These are phyloP conservation scores for Phytophthora gonapodyides DNA, from an alignment of 352 stramenopile species.

Conservation along the genomic window DNA sequence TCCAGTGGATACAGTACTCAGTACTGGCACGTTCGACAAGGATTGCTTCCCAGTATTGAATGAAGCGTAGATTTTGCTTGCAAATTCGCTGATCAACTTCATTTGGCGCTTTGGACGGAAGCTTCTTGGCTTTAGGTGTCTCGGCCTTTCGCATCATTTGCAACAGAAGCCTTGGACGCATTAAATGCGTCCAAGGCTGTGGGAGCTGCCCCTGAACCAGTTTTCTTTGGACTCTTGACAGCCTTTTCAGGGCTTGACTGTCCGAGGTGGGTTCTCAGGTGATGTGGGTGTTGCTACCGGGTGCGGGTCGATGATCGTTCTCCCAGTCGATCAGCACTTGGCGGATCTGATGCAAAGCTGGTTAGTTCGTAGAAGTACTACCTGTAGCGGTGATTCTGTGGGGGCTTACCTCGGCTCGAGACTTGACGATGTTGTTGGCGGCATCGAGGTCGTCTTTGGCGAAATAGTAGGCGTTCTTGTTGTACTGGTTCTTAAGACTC, in stretches of 20 bases:
- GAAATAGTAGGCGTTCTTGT: conserved; percentile 90
- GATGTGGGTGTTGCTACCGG: neutral
- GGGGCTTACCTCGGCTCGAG: conserved; percentile 55
- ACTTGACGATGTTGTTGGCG: conserved; percentile 82
- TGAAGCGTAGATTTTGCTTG: conserved; percentile 8
- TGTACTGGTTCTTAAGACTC: conserved; percentile 89
- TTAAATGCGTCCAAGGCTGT: too few relatives aligned
- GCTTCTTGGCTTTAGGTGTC: conserved; percentile 25
- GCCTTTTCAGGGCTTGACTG: conserved; percentile 34
- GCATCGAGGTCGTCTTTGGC: conserved; percentile 90
- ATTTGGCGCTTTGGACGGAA: conserved; percentile 11
- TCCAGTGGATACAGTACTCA: too few relatives aligned
- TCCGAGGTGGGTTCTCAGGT: neutral
- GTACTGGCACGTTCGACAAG: conserved; percentile 1
- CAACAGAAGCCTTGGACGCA: conserved; percentile 12
- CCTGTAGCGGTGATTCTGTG: neutral
- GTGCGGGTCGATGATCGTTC: conserved; percentile 45
- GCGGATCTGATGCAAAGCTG: conserved; percentile 45
- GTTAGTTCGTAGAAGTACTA: neutral
- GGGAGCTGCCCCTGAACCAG: conserved; percentile 5
- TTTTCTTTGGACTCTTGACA: conserved; percentile 25
- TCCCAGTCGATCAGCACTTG: conserved; percentile 74
- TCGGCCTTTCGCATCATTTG: conserved; percentile 11
- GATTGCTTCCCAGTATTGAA: conserved; percentile 17
- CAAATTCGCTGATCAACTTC: conserved; percentile 14